Evolutionary conservation across 805 yeast species (phyloP), one percentile per base, ranked within the genome.

Genomic region (Pichia californica): DNA sequence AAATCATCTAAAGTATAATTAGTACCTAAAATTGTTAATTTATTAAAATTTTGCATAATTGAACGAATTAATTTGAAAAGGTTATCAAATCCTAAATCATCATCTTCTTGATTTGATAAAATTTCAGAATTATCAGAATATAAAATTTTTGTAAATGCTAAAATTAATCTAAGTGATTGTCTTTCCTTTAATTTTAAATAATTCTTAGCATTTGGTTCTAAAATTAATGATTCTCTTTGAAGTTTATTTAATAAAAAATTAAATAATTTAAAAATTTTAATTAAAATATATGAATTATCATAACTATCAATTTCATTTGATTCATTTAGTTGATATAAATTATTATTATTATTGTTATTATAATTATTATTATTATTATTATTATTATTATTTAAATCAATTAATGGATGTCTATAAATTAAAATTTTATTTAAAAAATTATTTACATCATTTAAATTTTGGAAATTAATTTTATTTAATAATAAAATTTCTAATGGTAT

Each of bases 191-290:
- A 41, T 39, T 53, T 56, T 2, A 39, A 25, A 4, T 34, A n/a
- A 42, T 56, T 53, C 29, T 53, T 53, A 0, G 56, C 55, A 9
- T 41, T 39, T 5, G 59, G 55, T 29, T 58, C 63, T 13, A 60
- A 31, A 1, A 51, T 31, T 13, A 50, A 45, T 13, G 50, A 39
- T 36, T 63, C 67, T 14, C 51, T 52, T 28, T 52, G 46, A n/a
- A 62, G 34, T 36, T 62, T 63, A 4, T 41, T 19, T 21, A 49
- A 39, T 20, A 64, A 31, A 8, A 43, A 36, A 18, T 53, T 47
- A 26, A 73, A 61, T 39, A 68, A 57, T 52, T 73, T 73, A 39
- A 65, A 54, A 7, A 62, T 10, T 27, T 74, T 69, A 13, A 70
- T 63, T 8, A 74, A 57, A 38, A 77, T 63, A 52, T 73, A 70